Evolutionary conservation across 352 stramenopile species (phyloP), one percentile per base, ranked within the genome.

Genomic region (Globisporangium uncinulatum): DNA sequence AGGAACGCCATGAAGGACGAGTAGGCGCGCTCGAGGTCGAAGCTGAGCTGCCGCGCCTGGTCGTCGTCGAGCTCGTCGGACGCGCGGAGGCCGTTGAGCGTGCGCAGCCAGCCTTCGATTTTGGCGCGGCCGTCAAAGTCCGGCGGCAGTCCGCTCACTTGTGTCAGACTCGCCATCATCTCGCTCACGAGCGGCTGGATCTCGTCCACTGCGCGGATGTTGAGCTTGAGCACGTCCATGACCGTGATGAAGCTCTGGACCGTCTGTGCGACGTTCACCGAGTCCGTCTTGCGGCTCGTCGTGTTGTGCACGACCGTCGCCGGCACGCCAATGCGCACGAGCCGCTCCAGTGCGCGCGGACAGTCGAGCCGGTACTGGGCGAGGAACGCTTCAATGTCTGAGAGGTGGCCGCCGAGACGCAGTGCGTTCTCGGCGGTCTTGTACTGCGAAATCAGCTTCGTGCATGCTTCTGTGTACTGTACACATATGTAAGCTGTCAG

Each of bases 171-270:
- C 63, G 94, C 89, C 86, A 98, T 97, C 65, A 99, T 89, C 74
- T 99, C 96, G 59, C 84, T 97, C 59, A 99, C 67, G 47, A 98
- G 69, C 51, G 96, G 97, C 74, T 99, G 96, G 51, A 99, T 89
- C 72, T 99, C 96, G 74, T 99, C 96, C 46, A 99, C 96, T 6
- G 95, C 96, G 46, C 95, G 86, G 66, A 98, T 96, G 67, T 98
- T 97, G 45, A 99, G 82, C 68, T 98, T 98, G 46, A 99, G 87
- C 43, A 96, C 92, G 70, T 99, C 97, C 94, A 99, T 99, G 51
- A 97, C 77, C 21, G 96, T 99, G 74, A 99, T 99, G 66, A 99
- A 99, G 69, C 95, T 89, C 81, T 99, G 92, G 53, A 93, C 95
- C 20, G 95, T 98, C 69, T 99, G 94, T 5, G 95, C 93, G 32